phyloP scores from a whole-genome alignment of 1,284 basidiomycete species.

The Sanghuangporus sanghuang region DNA sequence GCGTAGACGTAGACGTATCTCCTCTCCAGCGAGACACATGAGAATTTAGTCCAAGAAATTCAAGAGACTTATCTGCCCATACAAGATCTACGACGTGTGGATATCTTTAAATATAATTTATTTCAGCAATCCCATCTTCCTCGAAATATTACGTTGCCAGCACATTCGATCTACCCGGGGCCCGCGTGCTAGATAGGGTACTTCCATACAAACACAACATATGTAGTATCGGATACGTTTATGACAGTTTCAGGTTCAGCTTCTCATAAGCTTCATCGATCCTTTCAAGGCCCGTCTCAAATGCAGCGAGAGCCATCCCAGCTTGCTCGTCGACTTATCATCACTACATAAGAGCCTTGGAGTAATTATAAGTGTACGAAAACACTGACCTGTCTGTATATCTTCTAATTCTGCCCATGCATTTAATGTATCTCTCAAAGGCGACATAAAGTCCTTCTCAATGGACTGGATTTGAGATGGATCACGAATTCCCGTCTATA shows the following conservation, averaged over 20 bases:
- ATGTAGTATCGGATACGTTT: not conserved
- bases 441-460: conserved; percentile 26
- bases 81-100: too few relatives aligned
- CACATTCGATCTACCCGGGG: too few relatives aligned
- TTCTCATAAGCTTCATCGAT: conserved; percentile 19
- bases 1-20: too few relatives aligned
- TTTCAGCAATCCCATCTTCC: too few relatives aligned
- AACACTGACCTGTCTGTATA: conserved; percentile 27
- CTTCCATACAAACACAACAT: not conserved
- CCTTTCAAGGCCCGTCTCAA: conserved; percentile 25
- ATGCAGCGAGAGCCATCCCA: conserved; percentile 22
- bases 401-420: conserved; percentile 27
- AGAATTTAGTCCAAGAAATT: too few relatives aligned
- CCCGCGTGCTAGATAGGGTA: too few relatives aligned
- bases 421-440: conserved; percentile 25
- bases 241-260: not conserved
- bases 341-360: conserved; percentile 25
- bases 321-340: conserved; percentile 24
- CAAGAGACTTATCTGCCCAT: too few relatives aligned
- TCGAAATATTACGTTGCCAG: too few relatives aligned
- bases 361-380: conserved; percentile 22
- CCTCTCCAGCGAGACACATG: too few relatives aligned
- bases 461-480: conserved; percentile 28
- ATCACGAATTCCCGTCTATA: conserved; percentile 50
- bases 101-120: too few relatives aligned